Base-by-base conservation (phyloP, 1,139 yeast genomes). In the Taphrina flavorubra region DNA sequence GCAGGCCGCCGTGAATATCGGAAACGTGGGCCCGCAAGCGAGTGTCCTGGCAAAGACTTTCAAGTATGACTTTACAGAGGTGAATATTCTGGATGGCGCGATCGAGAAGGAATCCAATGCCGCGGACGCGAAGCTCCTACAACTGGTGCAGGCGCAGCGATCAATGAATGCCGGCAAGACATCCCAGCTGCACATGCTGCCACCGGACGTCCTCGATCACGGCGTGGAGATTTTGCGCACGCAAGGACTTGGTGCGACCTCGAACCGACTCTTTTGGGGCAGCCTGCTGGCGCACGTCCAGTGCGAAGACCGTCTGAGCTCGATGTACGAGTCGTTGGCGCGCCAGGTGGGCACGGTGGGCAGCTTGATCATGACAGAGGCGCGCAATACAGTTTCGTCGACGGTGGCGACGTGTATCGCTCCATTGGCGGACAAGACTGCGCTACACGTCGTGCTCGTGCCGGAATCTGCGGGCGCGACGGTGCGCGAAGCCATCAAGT, bases 331-430 rank as follows among this genome's bases (percentile, higher is more conserved):
- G 14, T 63, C 67, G 4, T 16, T 63, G 51, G 47, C 47, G 13
- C 37, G 34, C 7, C 55, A 46, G n/a, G 36, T 63, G 31, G 51
- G 51, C 39, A 13, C 11, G 11, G 18, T 39, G 18, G 55, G 51
- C 18, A 49, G 60, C 8, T 39, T 63, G 20, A 42, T 63, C 61
- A 63, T 63, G 67, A 63, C 67, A 5, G 67, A 63, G n/a, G 60
- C 55, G 36, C 61, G 67, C 16, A 63, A 63, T 42, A 49, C 67
- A 5, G 61, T 55, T 18, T 42, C 67, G 18, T 63, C 67, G 37
- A 63, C 67, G 20, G 20, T 63, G 20, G 67, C 67, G 20, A 49
- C 67, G 34, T 63, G 67, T 20, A 63, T 63, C 20, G 40, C 39
- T n/a, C 67, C 67, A 3, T 18, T 55, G 16, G 61, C 42, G 8